phyloP scores from a whole-genome alignment of 1,284 basidiomycete species.

The Microbotryum intermedium region DNA sequence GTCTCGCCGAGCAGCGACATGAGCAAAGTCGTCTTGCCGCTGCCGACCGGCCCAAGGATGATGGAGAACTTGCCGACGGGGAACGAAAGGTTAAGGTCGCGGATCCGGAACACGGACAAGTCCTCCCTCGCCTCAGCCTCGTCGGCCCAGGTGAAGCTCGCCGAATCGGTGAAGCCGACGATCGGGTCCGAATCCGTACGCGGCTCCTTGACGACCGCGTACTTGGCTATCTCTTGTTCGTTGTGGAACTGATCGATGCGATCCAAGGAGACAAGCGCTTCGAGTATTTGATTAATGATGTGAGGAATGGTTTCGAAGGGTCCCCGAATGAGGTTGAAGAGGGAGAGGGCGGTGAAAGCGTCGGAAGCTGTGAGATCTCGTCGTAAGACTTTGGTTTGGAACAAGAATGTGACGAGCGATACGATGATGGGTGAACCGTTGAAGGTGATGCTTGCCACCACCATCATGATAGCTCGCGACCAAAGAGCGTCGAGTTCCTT shows the following conservation, averaged over 20 bases:
- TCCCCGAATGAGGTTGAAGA: conserved; percentile 47
- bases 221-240: conserved; percentile 50
- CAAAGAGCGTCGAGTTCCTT: conserved; percentile 44
- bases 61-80: conserved; percentile 46
- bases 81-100: conserved; percentile 51
- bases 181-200: conserved; percentile 37
- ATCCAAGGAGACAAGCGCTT: conserved; percentile 41
- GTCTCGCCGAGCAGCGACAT: conserved; percentile 54
- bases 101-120: conserved; percentile 40
- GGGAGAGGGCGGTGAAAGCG: conserved; percentile 47
- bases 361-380: conserved; percentile 40
- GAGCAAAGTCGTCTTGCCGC: conserved; percentile 45
- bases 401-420: conserved; percentile 28
- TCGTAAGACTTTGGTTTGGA: conserved; percentile 42
- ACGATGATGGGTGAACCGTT: conserved; percentile 33
- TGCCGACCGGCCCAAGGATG: conserved; percentile 42
- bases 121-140: conserved; percentile 29
- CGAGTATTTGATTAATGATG: conserved; percentile 44
- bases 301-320: conserved; percentile 33
- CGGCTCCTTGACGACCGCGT: conserved; percentile 42
- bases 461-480: conserved; percentile 41
- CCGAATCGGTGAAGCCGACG: conserved; percentile 46
- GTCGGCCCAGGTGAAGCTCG: conserved; percentile 40
- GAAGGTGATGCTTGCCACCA: conserved; percentile 40
- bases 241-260: conserved; percentile 44